Evolutionary conservation across 495 filamentous ascomycete genomes (phyloP), one percentile per base, ranked within the genome.

Genomic region (Xylona heveae): DNA sequence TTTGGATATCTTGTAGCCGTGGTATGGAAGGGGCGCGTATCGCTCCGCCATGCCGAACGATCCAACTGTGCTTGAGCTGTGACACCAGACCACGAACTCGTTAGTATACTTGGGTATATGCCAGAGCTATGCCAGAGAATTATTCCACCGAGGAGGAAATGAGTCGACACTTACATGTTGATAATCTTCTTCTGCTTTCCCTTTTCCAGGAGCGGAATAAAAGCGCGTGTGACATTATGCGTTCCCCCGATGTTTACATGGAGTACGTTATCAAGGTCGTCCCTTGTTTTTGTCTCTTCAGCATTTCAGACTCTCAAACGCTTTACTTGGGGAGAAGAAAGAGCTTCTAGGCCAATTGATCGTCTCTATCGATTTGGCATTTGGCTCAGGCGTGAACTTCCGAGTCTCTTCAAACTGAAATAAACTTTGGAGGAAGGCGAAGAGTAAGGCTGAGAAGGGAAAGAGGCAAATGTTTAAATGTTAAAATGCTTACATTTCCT

Each of bases 1-100:
- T 41, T 68, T 69, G 21, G 53, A 46, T 34, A 67, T 52, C 38
- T 61, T 64, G 38, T 69, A 68, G 4, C 54, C 55, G 4, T 56
- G 61, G 6, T 20, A 35, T 0, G 48, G 47, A 6, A 39, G 23
- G 6, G 29, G 21, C 2, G 29, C 31, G 30, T 41, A 51, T 4
- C 21, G 26, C 4, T 19, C 16, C 3, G 51, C 46, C 30, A 35
- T 34, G 14, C 45, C 33, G 19, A 61, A 56, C 0, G 61, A 61
- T 19, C 57, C 62, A 7, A 64, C 18, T 3, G 50, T 59, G 2
- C 49, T 55, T 13, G 59, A 42, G 5, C 51, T 55, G 12, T 23
- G n/a, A n/a, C n/a, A n/a, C n/a, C n/a, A n/a, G n/a, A n/a, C n/a
- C n/a, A n/a, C n/a, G n/a, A n/a, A n/a, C n/a, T n/a, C n/a, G n/a